Percentiles rank a stretch among this genome's conserved stretches.
Conservation (phyloP, 2,329 filamentous ascomycete species). For the Grosmannia clavigera region DNA sequence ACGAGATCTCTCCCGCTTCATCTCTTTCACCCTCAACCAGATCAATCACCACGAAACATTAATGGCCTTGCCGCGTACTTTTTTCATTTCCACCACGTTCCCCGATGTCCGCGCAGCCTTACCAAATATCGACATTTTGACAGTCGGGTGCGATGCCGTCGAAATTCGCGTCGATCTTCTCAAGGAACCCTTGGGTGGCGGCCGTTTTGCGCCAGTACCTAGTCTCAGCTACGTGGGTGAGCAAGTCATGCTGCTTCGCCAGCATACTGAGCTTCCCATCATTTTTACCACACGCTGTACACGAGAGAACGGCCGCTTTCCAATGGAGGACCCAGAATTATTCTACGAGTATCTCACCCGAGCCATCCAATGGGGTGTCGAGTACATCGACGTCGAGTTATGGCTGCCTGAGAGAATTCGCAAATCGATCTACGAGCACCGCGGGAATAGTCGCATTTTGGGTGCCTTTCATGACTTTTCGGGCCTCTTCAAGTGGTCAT, state of each 20-base stretch:
- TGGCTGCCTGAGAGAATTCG: conserved; percentile 74
- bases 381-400: conserved; percentile 81
- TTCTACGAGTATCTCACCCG: conserved; percentile 72
- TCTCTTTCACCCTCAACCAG: conserved; percentile 69
- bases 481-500: conserved; percentile 72
- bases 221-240: conserved; percentile 76
- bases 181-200: conserved; percentile 54
- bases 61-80: conserved; percentile 65
- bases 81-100: conserved; percentile 80
- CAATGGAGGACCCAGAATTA: conserved; percentile 64
- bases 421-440: conserved; percentile 51
- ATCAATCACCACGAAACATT: conserved; percentile 66
- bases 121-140: conserved; percentile 76
- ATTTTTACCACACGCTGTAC: conserved; percentile 79
- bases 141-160: conserved; percentile 74
- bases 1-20: conserved; percentile 64
- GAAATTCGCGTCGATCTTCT: conserved; percentile 76
- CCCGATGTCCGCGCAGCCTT: conserved; percentile 73
- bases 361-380: conserved; percentile 78
- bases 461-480: conserved; percentile 89
- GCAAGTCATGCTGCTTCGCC: conserved; percentile 71
- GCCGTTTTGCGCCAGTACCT: conserved; percentile 51
- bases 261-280: conserved; percentile 78
- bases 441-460: conserved; percentile 73
- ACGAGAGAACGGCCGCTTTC: conserved; percentile 71